Percentiles rank a stretch among this genome's conserved stretches.
phyloP scores from a whole-genome alignment of 345 rosid species.

The Syzygium aromaticum region DNA sequence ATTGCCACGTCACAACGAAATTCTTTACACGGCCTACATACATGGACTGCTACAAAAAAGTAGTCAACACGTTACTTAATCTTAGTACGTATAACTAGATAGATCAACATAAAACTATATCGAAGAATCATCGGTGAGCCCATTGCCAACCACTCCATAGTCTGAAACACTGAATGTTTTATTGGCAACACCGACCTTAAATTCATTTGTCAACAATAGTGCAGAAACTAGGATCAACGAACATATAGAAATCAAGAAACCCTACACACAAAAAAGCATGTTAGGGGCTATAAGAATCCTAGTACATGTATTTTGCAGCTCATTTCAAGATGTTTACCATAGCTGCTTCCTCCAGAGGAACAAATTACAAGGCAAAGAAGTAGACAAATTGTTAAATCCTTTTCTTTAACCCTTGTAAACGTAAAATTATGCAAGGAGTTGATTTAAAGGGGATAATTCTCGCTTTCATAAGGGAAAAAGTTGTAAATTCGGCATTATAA shows the following conservation, averaged over 20 bases:
- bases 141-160: not conserved
- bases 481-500: not conserved
- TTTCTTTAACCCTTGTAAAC: not conserved
- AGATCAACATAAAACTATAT: not conserved
- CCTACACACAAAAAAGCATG: not conserved
- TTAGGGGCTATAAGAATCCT: not conserved
- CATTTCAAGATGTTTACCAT: not conserved
- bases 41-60: too few relatives aligned
- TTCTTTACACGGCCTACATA: not conserved
- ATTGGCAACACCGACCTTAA: not conserved
- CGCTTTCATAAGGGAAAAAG: not conserved
- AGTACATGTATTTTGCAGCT: not conserved
- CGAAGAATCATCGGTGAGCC: not conserved
- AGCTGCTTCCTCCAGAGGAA: not conserved
- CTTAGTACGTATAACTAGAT: too few relatives aligned
- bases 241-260: not conserved
- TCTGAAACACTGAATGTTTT: not conserved
- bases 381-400: not conserved
- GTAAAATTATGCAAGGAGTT: not conserved
- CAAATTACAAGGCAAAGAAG: not conserved
- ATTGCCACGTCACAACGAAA: not conserved
- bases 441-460: not conserved
- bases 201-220: not conserved
- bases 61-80: too few relatives aligned
- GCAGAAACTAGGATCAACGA: not conserved